These are phyloP conservation scores for Cladosporium cucumerinum DNA, from an alignment of 2,329 filamentous ascomycete genomes.

Conservation along the genomic window DNA sequence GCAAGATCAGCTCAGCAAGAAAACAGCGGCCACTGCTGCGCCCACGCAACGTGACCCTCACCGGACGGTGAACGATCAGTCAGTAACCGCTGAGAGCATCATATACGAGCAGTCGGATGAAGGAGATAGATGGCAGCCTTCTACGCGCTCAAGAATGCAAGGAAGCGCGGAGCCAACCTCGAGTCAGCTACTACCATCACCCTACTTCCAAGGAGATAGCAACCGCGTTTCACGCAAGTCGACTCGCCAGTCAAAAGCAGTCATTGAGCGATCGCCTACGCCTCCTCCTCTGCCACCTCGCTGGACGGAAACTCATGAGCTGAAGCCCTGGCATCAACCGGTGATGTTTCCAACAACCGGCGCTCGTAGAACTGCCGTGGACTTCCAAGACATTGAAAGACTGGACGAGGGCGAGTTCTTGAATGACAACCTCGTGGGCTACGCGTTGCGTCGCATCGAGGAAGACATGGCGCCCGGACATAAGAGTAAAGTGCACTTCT, in stretches of 20 bases:
- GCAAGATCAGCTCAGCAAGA: too few species aligned
- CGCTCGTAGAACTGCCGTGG: constrained; percentile 62
- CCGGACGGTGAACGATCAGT: background rate
- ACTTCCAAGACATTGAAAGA: constrained; percentile 68
- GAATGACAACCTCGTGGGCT: constrained; percentile 89
- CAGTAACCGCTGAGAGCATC: background rate
- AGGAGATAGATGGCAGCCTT: background rate
- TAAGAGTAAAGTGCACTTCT: constrained; percentile 69
- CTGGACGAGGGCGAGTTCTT: constrained; percentile 82
- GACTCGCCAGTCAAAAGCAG: constrained; percentile 20
- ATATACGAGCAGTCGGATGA: background rate
- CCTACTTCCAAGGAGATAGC: background rate
- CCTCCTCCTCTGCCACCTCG: constrained; percentile 18
- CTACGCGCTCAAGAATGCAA: background rate
- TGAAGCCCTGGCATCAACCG: constrained; percentile 39
- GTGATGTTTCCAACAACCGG: constrained; percentile 60
- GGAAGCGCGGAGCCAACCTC: too few species aligned
- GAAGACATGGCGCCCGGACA: constrained; percentile 33
- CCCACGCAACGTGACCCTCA: background rate
- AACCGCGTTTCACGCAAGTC: constrained; percentile 17
- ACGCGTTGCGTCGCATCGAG: constrained; percentile 64
- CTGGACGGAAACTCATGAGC: constrained; percentile 27
- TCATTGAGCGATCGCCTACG: constrained; percentile 7
- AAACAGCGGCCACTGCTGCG: too few species aligned
- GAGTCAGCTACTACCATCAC: background rate